Conservation (phyloP, 2,329 filamentous ascomycete genomes). For the Esteya vermicola region DNA sequence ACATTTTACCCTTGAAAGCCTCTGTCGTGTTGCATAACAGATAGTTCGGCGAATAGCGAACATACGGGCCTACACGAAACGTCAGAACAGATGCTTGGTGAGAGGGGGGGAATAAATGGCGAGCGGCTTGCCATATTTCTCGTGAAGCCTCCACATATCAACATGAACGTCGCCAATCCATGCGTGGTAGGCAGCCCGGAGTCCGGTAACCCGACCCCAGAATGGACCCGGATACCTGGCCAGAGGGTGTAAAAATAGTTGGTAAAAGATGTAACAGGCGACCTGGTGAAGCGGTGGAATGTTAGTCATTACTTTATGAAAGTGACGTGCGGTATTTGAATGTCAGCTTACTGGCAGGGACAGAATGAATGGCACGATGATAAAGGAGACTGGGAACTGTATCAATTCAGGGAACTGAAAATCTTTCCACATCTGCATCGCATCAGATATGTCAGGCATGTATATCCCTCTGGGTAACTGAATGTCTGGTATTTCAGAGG, state of each 20-base stretch:
- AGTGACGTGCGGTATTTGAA: background rate
- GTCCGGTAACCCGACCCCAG: background rate
- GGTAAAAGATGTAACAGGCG: background rate
- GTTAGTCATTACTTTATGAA: too few species aligned
- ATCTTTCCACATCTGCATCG: too few species aligned
- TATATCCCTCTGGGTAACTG: too few species aligned
- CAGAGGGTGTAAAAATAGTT: background rate
- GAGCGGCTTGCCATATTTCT: background rate
- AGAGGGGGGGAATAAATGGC: background rate
- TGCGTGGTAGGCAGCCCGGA: background rate
- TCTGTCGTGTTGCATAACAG: background rate
- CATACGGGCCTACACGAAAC: background rate
- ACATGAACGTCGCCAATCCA: background rate
- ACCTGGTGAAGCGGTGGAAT: background rate
- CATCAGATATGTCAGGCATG: too few species aligned
- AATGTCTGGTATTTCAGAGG: too few species aligned
- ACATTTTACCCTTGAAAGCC: background rate
- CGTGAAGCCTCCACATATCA: background rate
- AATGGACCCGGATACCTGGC: background rate
- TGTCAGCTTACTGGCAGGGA: too few species aligned
- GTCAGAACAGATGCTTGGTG: too few species aligned
- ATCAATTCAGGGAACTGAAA: too few species aligned
- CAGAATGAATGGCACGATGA: too few species aligned
- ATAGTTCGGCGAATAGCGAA: background rate
- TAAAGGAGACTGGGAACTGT: too few species aligned